Evolutionary conservation across 2,329 filamentous ascomycete species (phyloP), one percentile per base, ranked within the genome.

Genomic region (Botrytis aclada): DNA sequence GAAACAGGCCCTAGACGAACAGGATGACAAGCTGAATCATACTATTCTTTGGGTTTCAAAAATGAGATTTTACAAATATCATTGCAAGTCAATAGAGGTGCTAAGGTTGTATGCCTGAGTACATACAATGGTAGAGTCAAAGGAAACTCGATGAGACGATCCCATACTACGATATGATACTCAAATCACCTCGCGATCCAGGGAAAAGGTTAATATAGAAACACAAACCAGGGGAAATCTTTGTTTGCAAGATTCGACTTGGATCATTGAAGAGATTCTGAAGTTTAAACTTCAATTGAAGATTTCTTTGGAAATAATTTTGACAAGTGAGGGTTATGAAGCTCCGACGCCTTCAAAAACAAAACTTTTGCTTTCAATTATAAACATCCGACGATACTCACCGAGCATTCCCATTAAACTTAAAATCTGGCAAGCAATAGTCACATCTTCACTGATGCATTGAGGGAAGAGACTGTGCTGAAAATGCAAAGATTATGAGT

Each of bases 221-320:
- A 56, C n/a, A 56, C n/a, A 29, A 29, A 29, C 0, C 14, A n/a
- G n/a, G 1, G 14, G 14, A 2, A 14, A 3, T 2, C 0, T 29
- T 16, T 29, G 7, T 1, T 56, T 9, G n/a, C 25, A 6, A 29
- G 20, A 20, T 7, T 56, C 29, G 51, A 29, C 5, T 29, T 18
- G 9, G 1, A 8, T 56, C 16, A 18, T 29, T 32, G n/a, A 4
- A 18, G 51, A 9, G 0, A 9, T 3, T 56, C 1, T 29, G 6
- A 54, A 54, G 14, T 29, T 4, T 54, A 54, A 18, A 18, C 0
- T 54, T 51, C 14, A 2, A 14, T 51, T 10, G 47, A n/a, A n/a
- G n/a, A n/a, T n/a, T n/a, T n/a, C n/a, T n/a, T 16, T 3, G 10
- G 18, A 29, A 29, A 3, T 0, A 54, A 2, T 18, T 8, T 54